Evolutionary conservation across 768 basidiomycete genomes (phyloP), one percentile per base, ranked within the genome.

Genomic region (Pleurotus ostreatus): DNA sequence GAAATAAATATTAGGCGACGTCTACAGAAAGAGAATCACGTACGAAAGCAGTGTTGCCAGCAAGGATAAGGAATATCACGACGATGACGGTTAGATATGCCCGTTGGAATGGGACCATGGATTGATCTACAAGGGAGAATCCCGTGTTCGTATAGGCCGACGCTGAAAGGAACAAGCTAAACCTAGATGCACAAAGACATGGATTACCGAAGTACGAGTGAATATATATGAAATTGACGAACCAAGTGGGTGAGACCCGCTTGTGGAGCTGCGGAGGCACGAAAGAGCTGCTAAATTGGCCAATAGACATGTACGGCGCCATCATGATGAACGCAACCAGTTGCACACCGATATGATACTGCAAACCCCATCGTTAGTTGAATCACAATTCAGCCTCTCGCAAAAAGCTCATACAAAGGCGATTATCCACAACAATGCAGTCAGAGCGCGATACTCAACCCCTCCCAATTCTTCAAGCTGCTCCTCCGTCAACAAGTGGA

Each of bases 11-110:
- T 11, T 34, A 11, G 11, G 11, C 9, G 41, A 44, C 13, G 22
- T 23, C 15, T 56, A 26, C 9, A 7, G 30, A 7, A 3, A 49
- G 48, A 38, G 40, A 39, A 45, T 46, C 38, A 86, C 93, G 78
- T 63, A 96, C 94, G 65, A 92, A 96, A 22, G 83, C 88, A 46
- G 94, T 97, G 66, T 98, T 98, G 11, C 96, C 96, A 47, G 92
- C 94, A 46, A 98, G 69, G 59, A 98, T 88, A 22, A 92, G 72
- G 41, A 94, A 71, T 0, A 84, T 76, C 78, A 94, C 72, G 49
- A 84, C 66, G 30, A 91, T 47, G 55, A 93, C 82, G 86, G 92
- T 85, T 1, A 85, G 81, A 65, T 92, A 94, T 16, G 93, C 94
- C 16, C 66, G 76, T 65, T 94, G 91, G 69, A 97, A 98, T 0